phyloP scores from a whole-genome alignment of 208 protist genomes.

The Wallacemonas rigidus region DNA sequence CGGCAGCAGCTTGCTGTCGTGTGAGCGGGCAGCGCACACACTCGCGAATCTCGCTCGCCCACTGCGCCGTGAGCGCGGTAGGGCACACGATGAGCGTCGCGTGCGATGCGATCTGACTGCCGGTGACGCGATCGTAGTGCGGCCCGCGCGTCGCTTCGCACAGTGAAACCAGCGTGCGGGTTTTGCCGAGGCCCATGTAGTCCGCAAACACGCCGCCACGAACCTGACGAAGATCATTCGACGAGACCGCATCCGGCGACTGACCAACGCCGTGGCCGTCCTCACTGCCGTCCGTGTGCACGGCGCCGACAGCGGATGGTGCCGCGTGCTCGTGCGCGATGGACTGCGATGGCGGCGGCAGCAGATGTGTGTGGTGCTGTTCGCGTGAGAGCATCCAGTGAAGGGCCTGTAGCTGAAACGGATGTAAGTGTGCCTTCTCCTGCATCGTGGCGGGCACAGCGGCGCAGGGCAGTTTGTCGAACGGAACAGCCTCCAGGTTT shows the following conservation, averaged over 20 bases:
- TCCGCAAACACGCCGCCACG: conserved; percentile 75
- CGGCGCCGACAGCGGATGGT: background rate
- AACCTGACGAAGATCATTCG: conserved; percentile 15
- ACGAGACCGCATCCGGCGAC: background rate
- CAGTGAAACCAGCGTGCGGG: conserved; percentile 66
- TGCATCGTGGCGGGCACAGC: conserved; percentile 47
- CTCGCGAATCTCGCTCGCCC: conserved; percentile 58
- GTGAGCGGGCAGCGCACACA: conserved; percentile 26
- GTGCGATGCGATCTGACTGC: conserved; percentile 53
- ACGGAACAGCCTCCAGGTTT: conserved; percentile 38
- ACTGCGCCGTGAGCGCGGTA: conserved; percentile 66
- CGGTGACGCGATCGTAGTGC: conserved; percentile 46
- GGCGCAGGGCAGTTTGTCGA: conserved; percentile 48
- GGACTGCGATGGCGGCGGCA: background rate
- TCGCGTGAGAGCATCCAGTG: conserved; percentile 59
- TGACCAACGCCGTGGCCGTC: background rate
- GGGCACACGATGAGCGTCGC: conserved; percentile 85
- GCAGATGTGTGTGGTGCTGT: conserved; percentile 1
- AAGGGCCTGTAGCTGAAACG: conserved; percentile 68
- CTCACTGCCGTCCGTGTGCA: background rate
- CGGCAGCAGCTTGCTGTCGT: too few species aligned
- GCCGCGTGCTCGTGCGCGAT: too few species aligned
- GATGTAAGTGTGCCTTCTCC: conserved; percentile 34
- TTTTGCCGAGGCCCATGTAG: conserved; percentile 82
- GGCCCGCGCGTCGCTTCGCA: conserved; percentile 56